Base-by-base conservation (phyloP, 2,329 filamentous ascomycete species). In the Sporothrix schenckii region DNA sequence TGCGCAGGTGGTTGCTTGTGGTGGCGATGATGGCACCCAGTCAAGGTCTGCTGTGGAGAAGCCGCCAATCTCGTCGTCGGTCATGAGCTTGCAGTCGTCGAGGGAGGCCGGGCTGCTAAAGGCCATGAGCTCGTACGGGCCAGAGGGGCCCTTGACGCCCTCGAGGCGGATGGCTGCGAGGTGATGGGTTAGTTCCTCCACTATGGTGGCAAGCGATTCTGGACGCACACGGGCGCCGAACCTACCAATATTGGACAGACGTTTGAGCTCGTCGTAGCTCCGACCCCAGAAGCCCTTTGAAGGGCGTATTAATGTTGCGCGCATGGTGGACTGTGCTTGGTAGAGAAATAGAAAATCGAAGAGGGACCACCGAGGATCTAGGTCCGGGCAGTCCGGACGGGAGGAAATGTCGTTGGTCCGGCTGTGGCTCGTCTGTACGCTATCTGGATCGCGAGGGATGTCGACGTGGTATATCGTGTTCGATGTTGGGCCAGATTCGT, bases 31-130 rank as follows among this genome's bases (percentile, higher is more conserved):
- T 4, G 79, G 81, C 53, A 89, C 82, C 78, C 88, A 89, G 75
- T 94, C 91, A 72, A 98, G 83, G 58, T 87, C 82, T 54, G 89
- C 91, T 21, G 87, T 87, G 47, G 94, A 97, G 81, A 88, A 94
- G 71, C 94, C 95, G 73, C 94, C 94, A 30, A 97, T 92, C 76
- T 94, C 91, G 70, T 85, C 84, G 79, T 99, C 94, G 74, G 90
- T 92, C 89, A 98, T 95, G 74, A 91, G 83, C 79, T 97, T 95
- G 79, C 85, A 87, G 73, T 83, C 81, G 49, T 80, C 74, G 50
- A 88, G 76, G 4, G 82, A 81, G 27, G 82, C 80, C 54, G 81
- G 77, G 21, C 77, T 75, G 75, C 85, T 81, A 80, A 94, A 94
- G 74, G 83, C 81, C 76, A 90, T 86, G 47, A 95, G 84, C 7